Base-by-base conservation (phyloP, 2,329 filamentous ascomycete species). In the Talaromyces funiculosus region DNA sequence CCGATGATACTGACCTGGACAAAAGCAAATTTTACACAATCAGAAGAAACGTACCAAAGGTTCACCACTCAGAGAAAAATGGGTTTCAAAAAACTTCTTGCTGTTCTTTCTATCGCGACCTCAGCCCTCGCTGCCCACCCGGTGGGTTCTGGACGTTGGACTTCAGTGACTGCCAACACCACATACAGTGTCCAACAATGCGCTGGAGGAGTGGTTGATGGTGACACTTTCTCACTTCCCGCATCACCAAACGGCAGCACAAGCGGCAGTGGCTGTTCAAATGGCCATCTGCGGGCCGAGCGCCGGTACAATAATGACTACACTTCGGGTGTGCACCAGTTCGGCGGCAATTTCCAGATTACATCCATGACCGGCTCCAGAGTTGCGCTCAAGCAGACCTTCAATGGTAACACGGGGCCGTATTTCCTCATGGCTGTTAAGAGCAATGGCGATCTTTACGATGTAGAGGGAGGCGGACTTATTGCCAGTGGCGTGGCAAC, bases 241-340 rank as follows among this genome's bases (percentile, higher is more conserved):
- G 37, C 18, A 24, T 59, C 56, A 31, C 56, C 56, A 22, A n/a
- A 59, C 33, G 56, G 56, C 33, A 59, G 56, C 56, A 59, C 56
- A 40, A 53, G 43, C 56, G 56, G 56, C 56, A 59, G 56, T 42
- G 56, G 56, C 7, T 59, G 56, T 47, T 59, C 56, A 42, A 59
- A 59, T 33, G 56, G 56, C 43, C 56, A 59, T 33, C 45, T 59
- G 8, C 56, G 56, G 24, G 56, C 56, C 42, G 56, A 59, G 24
- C 56, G 56, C 43, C 56, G 56, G 43, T 59, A 59, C 56, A 37
- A 26, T 43, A 59, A 59, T 47, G 56, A 59, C n/a, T 59, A 59
- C 33, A 49, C 56, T 3, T 59, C 56, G 14, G 56, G 56, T 31
- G 56, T 59, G 7, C 56, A 59, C 33, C 56, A 59, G 22, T 59